These are phyloP conservation scores for Penicillium verrucosum DNA, from an alignment of 2,329 filamentous ascomycete genomes.

Conservation along the genomic window DNA sequence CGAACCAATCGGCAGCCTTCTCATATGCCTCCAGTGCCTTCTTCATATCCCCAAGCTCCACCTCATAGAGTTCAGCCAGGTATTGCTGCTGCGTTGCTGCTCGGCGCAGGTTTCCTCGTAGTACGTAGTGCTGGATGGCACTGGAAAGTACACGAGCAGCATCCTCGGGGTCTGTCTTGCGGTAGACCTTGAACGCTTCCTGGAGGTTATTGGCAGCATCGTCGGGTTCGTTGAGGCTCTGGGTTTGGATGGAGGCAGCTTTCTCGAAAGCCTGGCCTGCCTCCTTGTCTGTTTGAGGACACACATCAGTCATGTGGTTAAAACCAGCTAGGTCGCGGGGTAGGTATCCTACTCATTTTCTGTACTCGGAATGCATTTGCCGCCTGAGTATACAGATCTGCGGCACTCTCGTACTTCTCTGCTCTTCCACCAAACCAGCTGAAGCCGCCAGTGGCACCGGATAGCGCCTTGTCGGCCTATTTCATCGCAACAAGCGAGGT, in stretches of 20 bases:
- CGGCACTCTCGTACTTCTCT: slow-evolving; percentile 87
- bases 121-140: slow-evolving; percentile 81
- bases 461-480: slow-evolving; percentile 81
- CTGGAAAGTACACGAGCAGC: slow-evolving; percentile 75
- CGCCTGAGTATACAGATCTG: slow-evolving; percentile 81
- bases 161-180: slow-evolving; percentile 77
- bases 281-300: slow-evolving; percentile 62
- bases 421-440: slow-evolving; percentile 81
- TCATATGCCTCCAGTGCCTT: slow-evolving; percentile 80
- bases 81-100: slow-evolving; percentile 90
- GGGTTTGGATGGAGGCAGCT: slow-evolving; percentile 75
- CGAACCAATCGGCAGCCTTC: slow-evolving; percentile 82
- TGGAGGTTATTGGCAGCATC: slow-evolving; percentile 84
- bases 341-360: slow-evolving; percentile 63
- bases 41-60: slow-evolving; percentile 73
- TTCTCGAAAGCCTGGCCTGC: slow-evolving; percentile 83
- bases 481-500: slow-evolving; percentile 16
- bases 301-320: not conserved
- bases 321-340: slow-evolving; percentile 8
- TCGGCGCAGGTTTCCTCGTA: slow-evolving; percentile 84
- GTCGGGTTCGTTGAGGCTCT: slow-evolving; percentile 83
- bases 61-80: slow-evolving; percentile 80
- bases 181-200: slow-evolving; percentile 94
- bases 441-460: slow-evolving; percentile 75
- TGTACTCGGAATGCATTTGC: slow-evolving; percentile 90